Percentiles rank a stretch among this genome's conserved stretches.
phyloP scores from a whole-genome alignment of 1,139 yeast species.

The Saccharomycopsis hybrid region DNA sequence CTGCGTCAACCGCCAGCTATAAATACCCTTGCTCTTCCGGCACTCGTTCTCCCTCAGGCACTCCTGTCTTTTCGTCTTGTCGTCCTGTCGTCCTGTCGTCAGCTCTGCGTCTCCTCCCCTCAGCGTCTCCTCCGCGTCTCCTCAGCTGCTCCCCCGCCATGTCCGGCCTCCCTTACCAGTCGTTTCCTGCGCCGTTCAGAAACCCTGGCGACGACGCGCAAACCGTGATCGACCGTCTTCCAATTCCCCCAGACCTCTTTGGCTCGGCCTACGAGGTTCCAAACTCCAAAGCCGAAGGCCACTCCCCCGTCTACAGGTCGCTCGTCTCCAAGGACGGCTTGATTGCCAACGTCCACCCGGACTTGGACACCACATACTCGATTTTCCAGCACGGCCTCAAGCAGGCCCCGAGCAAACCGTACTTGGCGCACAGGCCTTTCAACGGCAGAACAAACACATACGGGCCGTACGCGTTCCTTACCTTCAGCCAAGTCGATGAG shows the following conservation, averaged over 20 bases:
- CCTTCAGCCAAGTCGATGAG: slow-evolving; percentile 9
- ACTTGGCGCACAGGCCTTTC: slow-evolving; percentile 30
- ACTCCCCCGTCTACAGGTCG: slow-evolving; percentile 21
- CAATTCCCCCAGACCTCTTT: not conserved
- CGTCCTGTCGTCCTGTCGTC: no score
- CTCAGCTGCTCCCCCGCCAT: no score
- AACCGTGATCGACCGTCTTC: slow-evolving; percentile 1
- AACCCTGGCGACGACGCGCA: slow-evolving; percentile 8
- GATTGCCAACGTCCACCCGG: slow-evolving; percentile 30
- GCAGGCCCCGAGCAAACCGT: slow-evolving; percentile 26
- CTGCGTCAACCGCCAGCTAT: no score
- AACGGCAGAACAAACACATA: slow-evolving; percentile 28
- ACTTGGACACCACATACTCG: slow-evolving; percentile 36
- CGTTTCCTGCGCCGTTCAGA: slow-evolving; percentile 3
- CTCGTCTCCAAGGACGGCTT: slow-evolving; percentile 7
- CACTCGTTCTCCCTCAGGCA: no score
- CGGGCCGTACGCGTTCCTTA: slow-evolving; percentile 12
- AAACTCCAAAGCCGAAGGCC: slow-evolving; percentile 4
- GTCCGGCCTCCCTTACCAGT: no score
- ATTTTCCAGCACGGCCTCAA: slow-evolving; percentile 33
- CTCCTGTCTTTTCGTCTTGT: no score
- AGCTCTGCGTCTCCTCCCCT: not conserved
- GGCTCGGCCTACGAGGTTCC: not conserved
- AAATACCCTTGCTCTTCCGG: no score
- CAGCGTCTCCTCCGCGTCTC: no score